A percentile compares a stretch with the other conserved stretches of the same genome.
phyloP scores from a whole-genome alignment of 768 basidiomycete species.

The Cyclocybe cylindracea region DNA sequence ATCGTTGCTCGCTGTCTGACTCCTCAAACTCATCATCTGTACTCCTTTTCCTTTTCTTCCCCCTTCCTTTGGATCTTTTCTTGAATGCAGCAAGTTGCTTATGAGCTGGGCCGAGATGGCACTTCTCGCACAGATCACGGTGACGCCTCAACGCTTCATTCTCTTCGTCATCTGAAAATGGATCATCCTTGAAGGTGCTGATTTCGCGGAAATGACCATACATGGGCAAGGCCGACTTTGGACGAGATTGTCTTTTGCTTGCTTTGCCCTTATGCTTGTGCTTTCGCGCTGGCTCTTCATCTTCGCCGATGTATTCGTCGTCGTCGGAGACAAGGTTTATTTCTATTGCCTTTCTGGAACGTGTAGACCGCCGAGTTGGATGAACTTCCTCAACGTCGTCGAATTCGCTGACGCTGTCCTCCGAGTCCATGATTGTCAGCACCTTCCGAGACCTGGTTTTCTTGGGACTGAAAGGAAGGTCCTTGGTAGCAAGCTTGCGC shows the following conservation, averaged over 20 bases:
- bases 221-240: constrained; percentile 24
- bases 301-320: constrained; percentile 15
- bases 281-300: constrained; percentile 6
- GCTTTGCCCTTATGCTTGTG: constrained; percentile 12
- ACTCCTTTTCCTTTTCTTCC: constrained; percentile 37
- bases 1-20: constrained; percentile 53
- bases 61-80: constrained; percentile 39
- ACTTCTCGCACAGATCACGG: constrained; percentile 71
- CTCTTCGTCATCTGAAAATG: constrained; percentile 54
- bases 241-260: constrained; percentile 17
- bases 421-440: constrained; percentile 37
- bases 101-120: constrained; percentile 62
- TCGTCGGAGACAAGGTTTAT: constrained; percentile 34
- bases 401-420: constrained; percentile 19
- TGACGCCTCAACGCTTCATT: constrained; percentile 58
- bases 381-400: constrained; percentile 27
- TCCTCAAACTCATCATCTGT: constrained; percentile 54
- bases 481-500: constrained; percentile 14
- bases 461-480: constrained; percentile 68
- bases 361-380: constrained; percentile 43
- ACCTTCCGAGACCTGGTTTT: constrained; percentile 50
- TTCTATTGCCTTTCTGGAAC: constrained; percentile 39
- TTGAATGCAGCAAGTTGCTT: constrained; percentile 41
- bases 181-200: constrained; percentile 44
- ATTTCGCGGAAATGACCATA: constrained; percentile 49